These are phyloP conservation scores for Postia placenta DNA, from an alignment of 768 basidiomycete genomes.

Conservation along the genomic window DNA sequence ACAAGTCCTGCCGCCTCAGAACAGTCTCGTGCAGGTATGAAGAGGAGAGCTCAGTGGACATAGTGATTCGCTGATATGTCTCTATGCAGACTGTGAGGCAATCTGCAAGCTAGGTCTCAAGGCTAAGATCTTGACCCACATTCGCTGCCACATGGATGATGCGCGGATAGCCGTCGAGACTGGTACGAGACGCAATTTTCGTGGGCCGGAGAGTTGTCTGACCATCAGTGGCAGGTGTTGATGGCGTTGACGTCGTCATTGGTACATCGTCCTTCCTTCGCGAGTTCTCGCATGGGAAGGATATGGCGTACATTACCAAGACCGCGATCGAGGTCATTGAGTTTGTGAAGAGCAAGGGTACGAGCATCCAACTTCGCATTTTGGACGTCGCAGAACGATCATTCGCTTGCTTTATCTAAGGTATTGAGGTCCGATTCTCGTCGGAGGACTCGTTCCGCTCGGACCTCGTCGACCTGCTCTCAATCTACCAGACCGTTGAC, in stretches of 20 bases:
- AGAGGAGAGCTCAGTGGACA: not conserved
- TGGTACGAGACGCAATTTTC: conserved; percentile 61
- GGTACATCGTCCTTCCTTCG: conserved; percentile 98
- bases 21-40: conserved; percentile 64
- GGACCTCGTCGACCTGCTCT: conserved; percentile 96
- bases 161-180: conserved; percentile 98
- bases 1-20: conserved; percentile 97
- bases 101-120: conserved; percentile 99
- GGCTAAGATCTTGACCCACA: conserved; percentile 96
- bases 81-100: conserved; percentile 92
- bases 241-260: conserved; percentile 98
- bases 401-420: conserved; percentile 4
- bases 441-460: conserved; percentile 99
- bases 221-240: too few relatives aligned
- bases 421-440: conserved; percentile 97
- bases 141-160: conserved; percentile 99
- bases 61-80: too few relatives aligned
- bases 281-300: conserved; percentile 99
- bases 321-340: conserved; percentile 98
- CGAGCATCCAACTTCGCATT: not conserved
- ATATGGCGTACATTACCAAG: conserved; percentile 99
- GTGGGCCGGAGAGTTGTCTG: too few relatives aligned
- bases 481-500: conserved; percentile 99
- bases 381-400: too few relatives aligned
- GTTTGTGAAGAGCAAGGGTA: conserved; percentile 97